These are phyloP conservation scores for Yarrowia galli DNA, from an alignment of 1,139 yeast species.

Conservation along the genomic window DNA sequence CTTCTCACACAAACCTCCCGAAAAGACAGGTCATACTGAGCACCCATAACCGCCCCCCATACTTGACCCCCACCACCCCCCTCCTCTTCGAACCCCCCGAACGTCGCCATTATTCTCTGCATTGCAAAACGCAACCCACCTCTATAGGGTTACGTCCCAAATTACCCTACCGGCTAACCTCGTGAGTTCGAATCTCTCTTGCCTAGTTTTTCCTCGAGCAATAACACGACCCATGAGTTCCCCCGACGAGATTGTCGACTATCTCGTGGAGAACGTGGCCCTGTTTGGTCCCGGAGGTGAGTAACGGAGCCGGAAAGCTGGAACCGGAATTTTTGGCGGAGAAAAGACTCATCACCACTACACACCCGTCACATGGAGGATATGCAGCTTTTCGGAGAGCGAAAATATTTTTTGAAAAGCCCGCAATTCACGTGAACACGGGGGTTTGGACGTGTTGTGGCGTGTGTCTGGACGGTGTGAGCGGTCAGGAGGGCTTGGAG, in stretches of 20 bases:
- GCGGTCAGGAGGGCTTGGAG: not conserved
- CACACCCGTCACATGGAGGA: not conserved
- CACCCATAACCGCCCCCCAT: too few species aligned
- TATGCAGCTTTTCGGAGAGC: not conserved
- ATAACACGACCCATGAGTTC: slow-evolving; percentile 40
- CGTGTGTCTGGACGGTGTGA: not conserved
- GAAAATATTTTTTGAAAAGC: not conserved
- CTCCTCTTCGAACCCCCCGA: slow-evolving; percentile 9
- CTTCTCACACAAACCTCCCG: too few species aligned
- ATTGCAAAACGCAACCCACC: not conserved
- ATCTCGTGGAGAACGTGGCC: slow-evolving; percentile 48
- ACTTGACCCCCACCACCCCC: too few species aligned
- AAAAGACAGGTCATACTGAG: too few species aligned
- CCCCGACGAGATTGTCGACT: slow-evolving; percentile 49
- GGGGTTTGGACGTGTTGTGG: not conserved
- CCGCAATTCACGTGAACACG: slow-evolving; percentile 14
- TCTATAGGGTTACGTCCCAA: slow-evolving; percentile 26
- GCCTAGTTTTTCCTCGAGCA: not conserved
- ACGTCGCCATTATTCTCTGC: not conserved
- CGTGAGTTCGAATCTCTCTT: slow-evolving; percentile 35
- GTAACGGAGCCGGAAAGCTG: slow-evolving; percentile 36
- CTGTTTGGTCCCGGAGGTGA: slow-evolving; percentile 50
- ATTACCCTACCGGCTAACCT: slow-evolving; percentile 36
- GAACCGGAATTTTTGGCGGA: not conserved
- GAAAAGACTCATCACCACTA: not conserved